Evolutionary conservation across 345 rosid genomes (phyloP), one percentile per base, ranked within the genome.

Genomic region (Mangifera indica): DNA sequence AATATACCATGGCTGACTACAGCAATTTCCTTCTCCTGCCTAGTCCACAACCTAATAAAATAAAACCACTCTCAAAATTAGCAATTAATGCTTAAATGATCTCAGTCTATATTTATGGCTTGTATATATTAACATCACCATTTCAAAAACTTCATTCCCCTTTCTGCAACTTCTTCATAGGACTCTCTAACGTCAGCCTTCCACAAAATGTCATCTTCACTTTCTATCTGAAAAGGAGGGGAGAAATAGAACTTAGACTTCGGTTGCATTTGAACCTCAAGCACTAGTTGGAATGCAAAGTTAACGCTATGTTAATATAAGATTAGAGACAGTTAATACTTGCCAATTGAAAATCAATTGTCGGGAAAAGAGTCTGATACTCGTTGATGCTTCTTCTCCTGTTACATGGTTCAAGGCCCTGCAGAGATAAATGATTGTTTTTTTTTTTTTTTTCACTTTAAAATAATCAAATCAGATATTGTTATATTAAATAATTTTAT

Each of bases 371-470:
- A 69, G 78, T 21, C 55, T 34, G 83, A 62, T 77, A 84, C 74
- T 88, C 87, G 76, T 78, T 82, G 46, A 89, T 81, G 72, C 78
- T 80, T 79, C 83, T 83, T 78, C 97, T 87, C 84, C 69, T 87
- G 57, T 92, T 93, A 77, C 91, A 88, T 66, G 93, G 97, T 80
- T 85, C 88, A 20, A 83, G 73, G 72, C 95, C 93, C 97, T 92
- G 84, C 73, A 37, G n/a, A 10, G 20, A 20, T 44, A 18, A 12
- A 40, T 3, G 37, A n/a, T n/a, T n/a, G n/a, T n/a, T n/a, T n/a
- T n/a, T n/a, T n/a, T n/a, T n/a, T n/a, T n/a, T n/a, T n/a, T n/a
- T n/a, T n/a, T n/a, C 2, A n/a, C 1, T 3, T 12, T 26, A n/a
- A n/a, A n/a, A n/a, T n/a, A n/a, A n/a, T n/a, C n/a, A n/a, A n/a